Base-by-base conservation (phyloP, 768 basidiomycete genomes). In the Lactarius hatsudake region DNA sequence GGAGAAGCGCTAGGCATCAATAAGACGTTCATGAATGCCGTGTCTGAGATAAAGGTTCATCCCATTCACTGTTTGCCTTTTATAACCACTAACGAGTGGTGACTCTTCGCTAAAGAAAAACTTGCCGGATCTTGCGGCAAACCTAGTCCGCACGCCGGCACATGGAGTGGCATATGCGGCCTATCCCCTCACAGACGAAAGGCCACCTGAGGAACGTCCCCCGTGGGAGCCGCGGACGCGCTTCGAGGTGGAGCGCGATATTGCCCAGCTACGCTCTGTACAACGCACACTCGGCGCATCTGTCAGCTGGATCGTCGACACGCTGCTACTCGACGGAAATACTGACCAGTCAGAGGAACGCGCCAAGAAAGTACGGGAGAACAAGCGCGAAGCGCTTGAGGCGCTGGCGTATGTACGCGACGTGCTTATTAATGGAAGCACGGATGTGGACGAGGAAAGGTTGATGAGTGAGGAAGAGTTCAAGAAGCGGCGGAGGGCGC, bases 1-100 rank as follows among this genome's bases (percentile, higher is more conserved):
- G 86, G 90, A 32, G 91, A 93, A 77, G 90, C 84, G 67, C 77
- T 93, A 34, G 90, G 91, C n/a, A 89, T 93, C 67, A 93, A 93
- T 75, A 91, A 87, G 76, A 90, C 90, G 0, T 78, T 93, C 23
- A 86, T 89, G 84, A 90, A 83, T 74, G 91, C 91, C 0, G 88
- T 94, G 3, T 84, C 87, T 6, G 92, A 92, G 75, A 77, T 90
- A 48, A 87, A 84, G 77, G 94, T 91, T 71, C 72, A 84, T 73
- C 3, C 42, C 57, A 40, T 61, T 13, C 23, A 38, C 26, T 13
- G 6, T 43, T 10, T 36, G 32, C 60, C 36, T 40, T 38, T 43
- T 51, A 55, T 71, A 28, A 71, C 59, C 62, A 34, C 64, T 53
- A n/a, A 53, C 63, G 69, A 70, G 18, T n/a, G 32, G 48, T 45